phyloP scores from a whole-genome alignment of 805 yeast genomes.

The Maudiozyma serrabonitensis region DNA sequence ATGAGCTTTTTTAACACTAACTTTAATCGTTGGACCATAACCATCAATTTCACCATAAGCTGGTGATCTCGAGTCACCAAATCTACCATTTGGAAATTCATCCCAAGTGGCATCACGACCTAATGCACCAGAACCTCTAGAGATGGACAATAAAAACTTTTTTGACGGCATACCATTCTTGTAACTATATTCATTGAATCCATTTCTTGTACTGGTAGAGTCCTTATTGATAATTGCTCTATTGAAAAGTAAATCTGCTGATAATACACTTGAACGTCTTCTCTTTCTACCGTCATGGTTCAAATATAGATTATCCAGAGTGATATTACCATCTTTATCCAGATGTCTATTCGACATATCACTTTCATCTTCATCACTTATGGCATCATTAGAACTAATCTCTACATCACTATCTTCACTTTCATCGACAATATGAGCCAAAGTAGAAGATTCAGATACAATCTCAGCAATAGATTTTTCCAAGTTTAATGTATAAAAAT shows the following conservation, averaged over 20 bases:
- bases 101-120: conserved; percentile 96
- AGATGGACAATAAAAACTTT: conserved; percentile 60
- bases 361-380: conserved; percentile 4
- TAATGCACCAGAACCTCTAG: conserved; percentile 72
- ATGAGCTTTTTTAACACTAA: conserved; percentile 54
- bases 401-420: conserved; percentile 11
- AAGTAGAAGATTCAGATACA: conserved; percentile 49
- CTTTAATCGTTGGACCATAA: conserved; percentile 84
- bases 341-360: conserved; percentile 20
- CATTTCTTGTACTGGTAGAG: conserved; percentile 12
- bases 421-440: conserved; percentile 39
- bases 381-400: conserved; percentile 3
- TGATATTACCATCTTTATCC: conserved; percentile 28
- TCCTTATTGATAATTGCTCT: conserved; percentile 28
- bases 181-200: neutral
- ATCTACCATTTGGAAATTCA: conserved; percentile 92
- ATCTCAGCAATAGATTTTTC: conserved; percentile 88
- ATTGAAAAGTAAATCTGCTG: conserved; percentile 32
- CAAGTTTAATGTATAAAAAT: conserved; percentile 84
- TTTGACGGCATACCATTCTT: conserved; percentile 32
- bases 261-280: conserved; percentile 23
- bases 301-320: conserved; percentile 18
- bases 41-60: conserved; percentile 98
- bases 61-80: conserved; percentile 90
- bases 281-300: conserved; percentile 17